Evolutionary conservation across 1,139 yeast species (phyloP).

Genomic region (Suhomyces taliae): DNA sequence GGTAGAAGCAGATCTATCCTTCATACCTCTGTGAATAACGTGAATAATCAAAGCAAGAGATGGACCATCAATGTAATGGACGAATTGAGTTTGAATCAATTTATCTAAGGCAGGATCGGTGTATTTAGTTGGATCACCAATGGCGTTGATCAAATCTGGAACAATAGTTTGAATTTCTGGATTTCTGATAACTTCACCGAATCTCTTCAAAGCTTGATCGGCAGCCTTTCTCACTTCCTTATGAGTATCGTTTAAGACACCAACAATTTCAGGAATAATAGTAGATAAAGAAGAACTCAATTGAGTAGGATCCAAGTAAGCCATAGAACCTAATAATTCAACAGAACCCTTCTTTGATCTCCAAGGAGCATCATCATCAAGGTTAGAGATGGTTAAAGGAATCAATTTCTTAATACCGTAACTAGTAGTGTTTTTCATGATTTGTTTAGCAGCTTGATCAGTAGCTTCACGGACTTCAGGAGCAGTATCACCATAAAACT

Average conservation of each 20-base stretch:
- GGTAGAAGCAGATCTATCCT: slow-evolving; percentile 86
- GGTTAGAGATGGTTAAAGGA: slow-evolving; percentile 83
- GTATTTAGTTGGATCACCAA: slow-evolving; percentile 90
- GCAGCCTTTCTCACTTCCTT: slow-evolving; percentile 97
- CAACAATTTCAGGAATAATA: slow-evolving; percentile 94
- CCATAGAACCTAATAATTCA: slow-evolving; percentile 95
- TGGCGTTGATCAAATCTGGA: slow-evolving; percentile 86
- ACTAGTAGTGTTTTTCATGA: slow-evolving; percentile 90
- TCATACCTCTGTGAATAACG: slow-evolving; percentile 93
- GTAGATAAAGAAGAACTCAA: slow-evolving; percentile 83
- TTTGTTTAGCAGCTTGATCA: slow-evolving; percentile 77
- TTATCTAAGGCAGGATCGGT: slow-evolving; percentile 89
- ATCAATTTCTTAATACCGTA: slow-evolving; percentile 89
- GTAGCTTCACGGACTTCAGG: slow-evolving; percentile 91
- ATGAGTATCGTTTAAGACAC: slow-evolving; percentile 91
- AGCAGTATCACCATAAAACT: slow-evolving; percentile 79
- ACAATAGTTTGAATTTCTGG: slow-evolving; percentile 93
- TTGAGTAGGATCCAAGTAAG: slow-evolving; percentile 93
- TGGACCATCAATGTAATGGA: slow-evolving; percentile 97
- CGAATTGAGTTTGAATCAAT: slow-evolving; percentile 86
- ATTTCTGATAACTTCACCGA: slow-evolving; percentile 95
- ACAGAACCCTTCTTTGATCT: slow-evolving; percentile 96
- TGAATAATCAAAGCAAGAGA: slow-evolving; percentile 93
- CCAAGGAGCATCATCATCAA: slow-evolving; percentile 93
- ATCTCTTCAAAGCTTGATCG: slow-evolving; percentile 80